Base-by-base conservation (phyloP, 2,329 filamentous ascomycete genomes). In the Apiospora hydei region DNA sequence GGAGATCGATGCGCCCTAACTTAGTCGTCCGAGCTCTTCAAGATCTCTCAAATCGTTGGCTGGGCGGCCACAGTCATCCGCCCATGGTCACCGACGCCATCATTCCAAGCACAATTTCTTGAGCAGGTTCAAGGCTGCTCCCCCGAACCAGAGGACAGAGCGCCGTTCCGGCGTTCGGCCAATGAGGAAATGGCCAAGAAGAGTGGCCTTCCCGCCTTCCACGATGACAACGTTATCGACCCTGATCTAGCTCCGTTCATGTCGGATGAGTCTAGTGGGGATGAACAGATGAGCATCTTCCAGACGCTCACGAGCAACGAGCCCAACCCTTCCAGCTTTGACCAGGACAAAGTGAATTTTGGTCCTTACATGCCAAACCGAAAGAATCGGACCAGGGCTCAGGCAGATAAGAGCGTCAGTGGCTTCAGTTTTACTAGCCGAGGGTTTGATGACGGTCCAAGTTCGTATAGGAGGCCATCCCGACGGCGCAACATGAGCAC, bases 171-270 rank as follows among this genome's bases (percentile, higher is more conserved):
- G 71, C 93, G 92, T 72, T 87, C 91, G 14, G 85, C 87, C 24
- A 90, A 85, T 13, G 90, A 97, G 70, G 92, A 95, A 72, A 84
- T 87, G 67, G 84, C 87, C 4, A 90, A 88, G 74, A 92, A 91
- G 74, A 85, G 90, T 10, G 90, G 91, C 57, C 88, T 98, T 47
- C 92, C 95, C 21, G 95, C 95, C n/a, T 98, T 99, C 77, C 96
- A 99, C 80, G 95, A 96, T 79, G 96, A 99, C 84, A 98, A 96
- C 79, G 98, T 99, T 76, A 98, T 99, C 76, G 96, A 99, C 80
- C 96, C 96, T 1, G 96, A 99, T 78, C 85, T 99, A 70, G 96
- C 95, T 6, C 93, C 94, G 46, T 99, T 97, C 82, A 93, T 99
- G 87, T 99, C 96, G 8, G 96, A 99, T 80, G 95, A 94, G 67